Conservation (phyloP, 2,329 filamentous ascomycete species). For the Exophiala aquamarina region DNA sequence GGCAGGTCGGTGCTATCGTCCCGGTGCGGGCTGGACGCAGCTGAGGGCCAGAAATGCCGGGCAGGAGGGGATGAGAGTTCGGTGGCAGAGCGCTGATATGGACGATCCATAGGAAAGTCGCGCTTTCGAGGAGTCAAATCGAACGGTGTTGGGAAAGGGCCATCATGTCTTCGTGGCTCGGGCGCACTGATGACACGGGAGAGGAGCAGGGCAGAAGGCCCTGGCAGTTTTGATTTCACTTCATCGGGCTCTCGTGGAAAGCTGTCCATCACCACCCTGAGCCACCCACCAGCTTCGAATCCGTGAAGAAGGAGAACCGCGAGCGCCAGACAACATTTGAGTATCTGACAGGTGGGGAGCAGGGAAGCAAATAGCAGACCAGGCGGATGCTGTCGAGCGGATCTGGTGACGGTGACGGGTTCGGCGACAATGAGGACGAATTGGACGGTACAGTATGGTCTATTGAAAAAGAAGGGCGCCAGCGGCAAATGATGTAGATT, state of each 20-base stretch:
- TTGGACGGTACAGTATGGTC: background rate
- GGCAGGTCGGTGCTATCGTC: constrained; percentile 10
- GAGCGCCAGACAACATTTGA: constrained; percentile 21
- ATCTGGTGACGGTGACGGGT: too few species aligned
- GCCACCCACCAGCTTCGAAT: constrained; percentile 16
- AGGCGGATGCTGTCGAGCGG: background rate
- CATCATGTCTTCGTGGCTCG: constrained; percentile 12
- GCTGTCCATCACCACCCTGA: constrained; percentile 19
- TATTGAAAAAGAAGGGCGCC: constrained; percentile 9
- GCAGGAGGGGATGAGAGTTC: constrained; percentile 9
- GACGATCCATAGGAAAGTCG: constrained; percentile 14
- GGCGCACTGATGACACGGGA: constrained; percentile 23
- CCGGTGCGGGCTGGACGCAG: constrained; percentile 5
- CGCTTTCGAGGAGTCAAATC: constrained; percentile 17
- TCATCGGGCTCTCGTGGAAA: constrained; percentile 14
- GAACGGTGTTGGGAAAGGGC: constrained; percentile 3
- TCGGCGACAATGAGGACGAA: too few species aligned
- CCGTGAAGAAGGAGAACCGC: constrained; percentile 11
- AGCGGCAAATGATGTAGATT: constrained; percentile 12
- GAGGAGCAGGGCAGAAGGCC: constrained; percentile 14
- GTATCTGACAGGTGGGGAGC: background rate
- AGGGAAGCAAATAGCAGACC: too few species aligned
- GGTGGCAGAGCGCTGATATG: constrained; percentile 5
- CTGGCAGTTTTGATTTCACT: constrained; percentile 9
- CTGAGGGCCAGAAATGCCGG: constrained; percentile 8